These are phyloP conservation scores for Blastocystis sp. DNA, from an alignment of 352 stramenopile genomes.

Conservation along the genomic window DNA sequence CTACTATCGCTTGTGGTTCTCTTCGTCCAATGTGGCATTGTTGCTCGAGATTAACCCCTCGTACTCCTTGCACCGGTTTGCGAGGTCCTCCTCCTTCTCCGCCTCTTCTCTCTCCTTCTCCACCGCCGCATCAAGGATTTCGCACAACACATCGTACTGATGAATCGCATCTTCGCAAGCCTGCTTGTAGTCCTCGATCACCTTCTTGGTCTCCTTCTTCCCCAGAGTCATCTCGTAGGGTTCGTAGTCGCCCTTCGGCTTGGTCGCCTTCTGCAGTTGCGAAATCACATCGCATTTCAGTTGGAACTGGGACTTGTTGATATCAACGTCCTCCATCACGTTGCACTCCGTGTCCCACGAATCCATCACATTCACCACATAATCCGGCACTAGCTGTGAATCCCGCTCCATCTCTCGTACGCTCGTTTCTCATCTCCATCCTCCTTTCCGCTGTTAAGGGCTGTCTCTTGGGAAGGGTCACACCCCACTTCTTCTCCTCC, in stretches of 20 bases:
- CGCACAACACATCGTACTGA: not conserved
- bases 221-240: not conserved
- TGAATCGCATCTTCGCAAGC: not conserved
- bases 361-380: not conserved
- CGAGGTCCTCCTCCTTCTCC: not conserved
- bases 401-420: not conserved
- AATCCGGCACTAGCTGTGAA: not conserved
- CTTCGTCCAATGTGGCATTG: constrained; percentile 6
- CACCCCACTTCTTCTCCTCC: not conserved
- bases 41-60: not conserved
- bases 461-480: not conserved
- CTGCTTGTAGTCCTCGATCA: not conserved
- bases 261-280: not conserved
- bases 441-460: not conserved
- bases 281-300: not conserved
- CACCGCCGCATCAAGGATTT: not conserved
- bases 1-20: constrained; percentile 2
- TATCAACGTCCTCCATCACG: not conserved
- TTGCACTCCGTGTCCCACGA: not conserved
- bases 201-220: not conserved
- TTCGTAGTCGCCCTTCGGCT: not conserved
- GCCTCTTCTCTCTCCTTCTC: not conserved
- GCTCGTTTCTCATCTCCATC: not conserved
- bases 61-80: not conserved
- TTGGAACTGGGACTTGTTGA: not conserved